A percentile compares a stretch with the other conserved stretches of the same genome.
Evolutionary conservation across 352 stramenopile genomes (phyloP).

Genomic region (Globisporangium polare): DNA sequence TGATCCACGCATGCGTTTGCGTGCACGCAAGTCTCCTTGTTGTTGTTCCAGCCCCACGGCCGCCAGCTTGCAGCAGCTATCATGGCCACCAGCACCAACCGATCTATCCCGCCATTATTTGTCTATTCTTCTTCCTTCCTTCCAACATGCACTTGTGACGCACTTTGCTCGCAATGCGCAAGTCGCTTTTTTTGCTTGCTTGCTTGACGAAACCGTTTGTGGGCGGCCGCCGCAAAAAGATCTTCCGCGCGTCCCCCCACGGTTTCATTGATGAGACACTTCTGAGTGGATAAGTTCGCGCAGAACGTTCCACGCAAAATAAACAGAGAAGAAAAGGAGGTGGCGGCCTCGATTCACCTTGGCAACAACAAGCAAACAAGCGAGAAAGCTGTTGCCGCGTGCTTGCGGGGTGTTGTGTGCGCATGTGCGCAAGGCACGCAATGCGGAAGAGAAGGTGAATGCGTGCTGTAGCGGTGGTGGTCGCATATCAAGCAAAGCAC

Average conservation of each 20-base stretch:
- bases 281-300: neutral
- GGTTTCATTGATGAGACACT: conserved; percentile 10
- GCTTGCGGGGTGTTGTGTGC: neutral
- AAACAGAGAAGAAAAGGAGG: neutral
- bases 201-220: neutral
- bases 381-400: neutral
- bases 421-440: neutral
- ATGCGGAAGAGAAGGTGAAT: neutral
- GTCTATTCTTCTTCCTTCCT: no score
- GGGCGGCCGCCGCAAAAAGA: neutral
- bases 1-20: neutral
- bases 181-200: neutral
- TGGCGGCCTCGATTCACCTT: neutral
- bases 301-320: neutral
- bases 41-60: neutral
- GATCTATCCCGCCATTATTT: conserved; percentile 7
- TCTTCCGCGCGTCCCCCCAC: neutral
- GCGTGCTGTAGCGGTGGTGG: neutral
- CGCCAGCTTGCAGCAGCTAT: neutral
- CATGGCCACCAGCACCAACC: neutral
- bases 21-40: neutral
- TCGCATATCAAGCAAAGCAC: neutral
- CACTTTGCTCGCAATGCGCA: neutral
- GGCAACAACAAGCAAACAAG: neutral
- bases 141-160: conserved; percentile 2